Evolutionary conservation across 2,329 filamentous ascomycete genomes (phyloP).

Genomic region (Monosporascus sp.): DNA sequence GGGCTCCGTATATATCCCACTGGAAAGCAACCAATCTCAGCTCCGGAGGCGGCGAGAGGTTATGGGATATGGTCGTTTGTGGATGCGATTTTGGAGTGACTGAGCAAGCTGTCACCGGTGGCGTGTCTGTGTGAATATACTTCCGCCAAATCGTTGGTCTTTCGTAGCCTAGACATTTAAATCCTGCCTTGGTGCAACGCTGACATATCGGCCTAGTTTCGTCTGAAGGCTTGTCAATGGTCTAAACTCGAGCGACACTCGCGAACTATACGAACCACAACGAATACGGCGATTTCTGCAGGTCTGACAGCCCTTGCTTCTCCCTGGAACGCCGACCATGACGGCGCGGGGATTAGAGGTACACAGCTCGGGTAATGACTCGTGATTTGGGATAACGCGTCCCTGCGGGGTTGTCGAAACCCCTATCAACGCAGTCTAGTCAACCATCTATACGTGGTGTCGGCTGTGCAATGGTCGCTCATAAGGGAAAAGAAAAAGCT

Average conservation of each 20-base stretch:
- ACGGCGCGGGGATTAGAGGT: not conserved
- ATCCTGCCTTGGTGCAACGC: constrained; percentile 13
- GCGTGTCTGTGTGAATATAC: constrained; percentile 5
- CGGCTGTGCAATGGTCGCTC: no score
- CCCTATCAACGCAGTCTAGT: no score
- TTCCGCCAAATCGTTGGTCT: constrained; percentile 14
- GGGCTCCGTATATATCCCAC: constrained; percentile 2
- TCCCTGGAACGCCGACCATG: constrained; percentile 16
- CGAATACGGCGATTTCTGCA: constrained; percentile 14
- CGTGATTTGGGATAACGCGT: not conserved
- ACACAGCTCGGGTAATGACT: not conserved
- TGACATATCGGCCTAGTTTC: constrained; percentile 13
- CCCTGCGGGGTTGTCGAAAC: not conserved
- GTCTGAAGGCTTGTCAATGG: constrained; percentile 7
- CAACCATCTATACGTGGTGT: no score
- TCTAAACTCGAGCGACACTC: no score
- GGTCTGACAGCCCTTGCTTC: constrained; percentile 16
- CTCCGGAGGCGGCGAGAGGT: constrained; percentile 5
- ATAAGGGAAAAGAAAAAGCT: no score
- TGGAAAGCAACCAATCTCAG: constrained; percentile 12
- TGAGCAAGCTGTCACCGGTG: not conserved
- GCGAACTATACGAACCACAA: constrained; percentile 9
- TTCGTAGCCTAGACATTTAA: constrained; percentile 14
- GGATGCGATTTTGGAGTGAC: not conserved
- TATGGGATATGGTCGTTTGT: not conserved